Base-by-base conservation (phyloP, 371 early-diverging fungal species). In the Mucor irregularis region DNA sequence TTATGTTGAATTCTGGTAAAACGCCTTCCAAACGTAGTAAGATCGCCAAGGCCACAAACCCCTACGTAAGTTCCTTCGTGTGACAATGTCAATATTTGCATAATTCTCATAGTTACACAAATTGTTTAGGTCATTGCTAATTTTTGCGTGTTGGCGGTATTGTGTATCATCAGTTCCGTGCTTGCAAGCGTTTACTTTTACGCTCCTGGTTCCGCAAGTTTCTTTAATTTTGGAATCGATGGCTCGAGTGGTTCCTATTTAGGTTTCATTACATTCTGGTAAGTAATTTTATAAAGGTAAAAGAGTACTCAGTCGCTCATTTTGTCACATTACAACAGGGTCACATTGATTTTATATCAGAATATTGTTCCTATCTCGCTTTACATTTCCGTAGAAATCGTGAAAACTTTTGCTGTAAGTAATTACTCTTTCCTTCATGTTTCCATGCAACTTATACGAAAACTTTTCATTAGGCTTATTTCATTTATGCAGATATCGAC, bases 11-110 rank as follows among this genome's bases (percentile, higher is more conserved):
- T 64, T 76, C 94, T 5, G 97, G 95, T 22, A 85, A 78, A 25
- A 95, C 96, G 0, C 96, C 96, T 3, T 90, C 90, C 53, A 99
- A 99, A 71, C 89, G 94, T 24, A 93, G 94, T 64, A 85, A 87
- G 31, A 92, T 99, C 60, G 98, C 98, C 54, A 86, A 89, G 44
- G 90, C 90, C 62, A 86, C 98, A 51, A 98, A 98, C 76, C 90
- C 88, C 43, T 95, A 94, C 64, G 90, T 92, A 82, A 68, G 71
- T 40, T 4, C 22, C 16, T 14, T n/a, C n/a, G 9, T n/a, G 17
- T 31, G 29, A 51, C n/a, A 37, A 16, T 52, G 5, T 34, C 5
- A 19, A 31, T 52, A 5, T 52, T 22, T 35, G 19, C 4, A n/a
- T 2, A 24, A 14, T 8, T 39, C 19, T 39, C 21, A 35, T 30